Conservation (phyloP, 208 protist genomes). For the Herpetomonas tarakana region DNA sequence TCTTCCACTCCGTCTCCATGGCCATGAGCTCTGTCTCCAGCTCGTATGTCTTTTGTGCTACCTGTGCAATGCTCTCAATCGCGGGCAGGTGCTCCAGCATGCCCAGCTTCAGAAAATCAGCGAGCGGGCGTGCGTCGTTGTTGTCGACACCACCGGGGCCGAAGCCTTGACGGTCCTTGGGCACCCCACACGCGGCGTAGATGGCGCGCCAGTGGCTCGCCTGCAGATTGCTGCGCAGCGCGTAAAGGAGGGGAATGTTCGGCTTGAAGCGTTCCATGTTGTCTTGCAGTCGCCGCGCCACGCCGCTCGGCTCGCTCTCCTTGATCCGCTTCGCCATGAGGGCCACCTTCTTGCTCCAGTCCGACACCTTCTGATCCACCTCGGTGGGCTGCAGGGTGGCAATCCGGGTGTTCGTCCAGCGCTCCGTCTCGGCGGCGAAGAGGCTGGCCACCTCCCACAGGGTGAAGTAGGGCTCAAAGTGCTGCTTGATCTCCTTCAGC, state of each 20-base stretch:
- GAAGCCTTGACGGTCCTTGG: slow-evolving; percentile 81
- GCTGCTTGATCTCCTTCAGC: slow-evolving; percentile 79
- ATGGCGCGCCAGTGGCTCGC: slow-evolving; percentile 93
- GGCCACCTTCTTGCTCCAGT: slow-evolving; percentile 81
- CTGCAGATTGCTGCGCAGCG: slow-evolving; percentile 92
- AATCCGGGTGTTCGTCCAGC: slow-evolving; percentile 90
- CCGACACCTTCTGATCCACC: slow-evolving; percentile 81
- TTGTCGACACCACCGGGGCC: slow-evolving; percentile 76
- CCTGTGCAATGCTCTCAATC: slow-evolving; percentile 85
- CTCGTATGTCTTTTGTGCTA: slow-evolving; percentile 90
- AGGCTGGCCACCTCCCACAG: slow-evolving; percentile 90
- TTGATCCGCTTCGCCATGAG: slow-evolving; percentile 85
- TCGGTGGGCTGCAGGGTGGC: slow-evolving; percentile 71
- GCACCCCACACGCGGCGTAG: slow-evolving; percentile 79
- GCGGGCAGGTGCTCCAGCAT: slow-evolving; percentile 76
- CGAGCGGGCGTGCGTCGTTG: slow-evolving; percentile 78
- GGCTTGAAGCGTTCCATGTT: slow-evolving; percentile 92
- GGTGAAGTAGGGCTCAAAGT: slow-evolving; percentile 87
- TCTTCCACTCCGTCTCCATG: slow-evolving; percentile 94
- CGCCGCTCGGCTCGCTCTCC: slow-evolving; percentile 74
- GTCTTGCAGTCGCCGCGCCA: slow-evolving; percentile 75
- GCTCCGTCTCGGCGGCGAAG: slow-evolving; percentile 82
- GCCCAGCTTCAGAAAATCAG: slow-evolving; percentile 85
- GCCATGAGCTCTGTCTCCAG: slow-evolving; percentile 91
- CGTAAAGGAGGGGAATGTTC: slow-evolving; percentile 92